Evolutionary conservation across 768 basidiomycete species (phyloP), one percentile per base, ranked within the genome.

Genomic region (Mrakia blollopis): DNA sequence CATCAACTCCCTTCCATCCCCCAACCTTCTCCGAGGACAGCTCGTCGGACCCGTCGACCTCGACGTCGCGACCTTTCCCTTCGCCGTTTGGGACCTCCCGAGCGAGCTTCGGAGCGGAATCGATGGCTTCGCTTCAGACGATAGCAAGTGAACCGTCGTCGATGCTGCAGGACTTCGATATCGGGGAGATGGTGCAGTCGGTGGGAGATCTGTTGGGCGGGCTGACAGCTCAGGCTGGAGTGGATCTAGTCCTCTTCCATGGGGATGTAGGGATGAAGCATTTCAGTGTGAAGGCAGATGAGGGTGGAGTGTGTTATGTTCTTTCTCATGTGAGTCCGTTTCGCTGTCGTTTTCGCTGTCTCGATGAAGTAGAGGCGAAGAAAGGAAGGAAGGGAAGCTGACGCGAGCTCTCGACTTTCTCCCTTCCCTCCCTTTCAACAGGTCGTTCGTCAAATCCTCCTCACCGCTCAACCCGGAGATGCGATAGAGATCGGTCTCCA

Each of bases 161-260:
- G 52, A 61, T 73, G 32, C n/a, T 73, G 10, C 76, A 88, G 72
- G 91, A 94, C 81, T 97, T 96, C 81, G 94, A 98, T 84, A 89
- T 97, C 54, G 94, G 92, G 32, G 94, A 98, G 83, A 86, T 92
- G 85, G 82, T 96, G 80, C 95, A 97, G 84, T 90, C 88, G 81
- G 89, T 94, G 13, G 94, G 93, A 14, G 94, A 98, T 84, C 89
- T 91, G 21, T 83, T 96, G 78, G 90, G 92, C 81, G 94, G 93
- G 18, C 86, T 89, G 60, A 92, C 92, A 47, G 90, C 93, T 50
- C 47, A 50, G 47, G 47, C 47, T 69, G 91, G 90, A n/a, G 92
- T 94, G 44, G 94, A 98, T 83, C 85, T 98, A 79, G 93, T 96
- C 25, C 85, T 97, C 18, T 95, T 91, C 82, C 94, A 98, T 80